Evolutionary conservation across 306 rosid species (phyloP).

Genomic region (Senna siamea): DNA sequence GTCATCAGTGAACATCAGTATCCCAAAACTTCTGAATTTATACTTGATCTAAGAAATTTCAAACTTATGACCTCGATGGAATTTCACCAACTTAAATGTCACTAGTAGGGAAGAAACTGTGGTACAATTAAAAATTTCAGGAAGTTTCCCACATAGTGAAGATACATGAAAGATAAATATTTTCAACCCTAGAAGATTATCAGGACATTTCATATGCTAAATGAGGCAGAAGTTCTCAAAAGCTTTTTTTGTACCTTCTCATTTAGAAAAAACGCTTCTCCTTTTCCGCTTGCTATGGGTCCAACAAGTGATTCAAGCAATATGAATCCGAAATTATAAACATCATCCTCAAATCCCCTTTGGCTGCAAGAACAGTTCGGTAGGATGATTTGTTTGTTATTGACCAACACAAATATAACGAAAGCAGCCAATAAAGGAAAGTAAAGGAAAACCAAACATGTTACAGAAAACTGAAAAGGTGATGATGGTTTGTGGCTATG

Average conservation of each 20-base stretch:
- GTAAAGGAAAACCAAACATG: not conserved
- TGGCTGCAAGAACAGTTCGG: constrained; percentile 46
- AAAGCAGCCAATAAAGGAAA: constrained; percentile 1
- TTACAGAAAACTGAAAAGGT: not conserved
- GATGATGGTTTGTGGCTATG: constrained; percentile 6
- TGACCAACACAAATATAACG: not conserved
- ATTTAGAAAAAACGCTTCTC: constrained; percentile 67
- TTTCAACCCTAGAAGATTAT: not conserved
- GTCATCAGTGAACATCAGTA: not conserved
- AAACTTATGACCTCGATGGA: not conserved
- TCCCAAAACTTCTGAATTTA: not conserved
- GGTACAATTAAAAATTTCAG: not conserved
- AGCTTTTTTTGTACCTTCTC: constrained; percentile 62
- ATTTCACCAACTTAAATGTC: not conserved
- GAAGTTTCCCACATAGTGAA: not conserved
- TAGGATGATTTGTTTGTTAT: constrained; percentile 14
- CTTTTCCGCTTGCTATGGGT: constrained; percentile 60
- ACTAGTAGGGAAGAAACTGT: not conserved
- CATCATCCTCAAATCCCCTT: constrained; percentile 62
- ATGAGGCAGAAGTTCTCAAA: not conserved
- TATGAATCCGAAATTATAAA: constrained; percentile 80
- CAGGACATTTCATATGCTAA: not conserved
- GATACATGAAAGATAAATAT: not conserved
- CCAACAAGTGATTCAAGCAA: constrained; percentile 84
- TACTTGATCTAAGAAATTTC: not conserved